phyloP scores from a whole-genome alignment of 2,329 filamentous ascomycete species.

The Chaetomium olivaceum region DNA sequence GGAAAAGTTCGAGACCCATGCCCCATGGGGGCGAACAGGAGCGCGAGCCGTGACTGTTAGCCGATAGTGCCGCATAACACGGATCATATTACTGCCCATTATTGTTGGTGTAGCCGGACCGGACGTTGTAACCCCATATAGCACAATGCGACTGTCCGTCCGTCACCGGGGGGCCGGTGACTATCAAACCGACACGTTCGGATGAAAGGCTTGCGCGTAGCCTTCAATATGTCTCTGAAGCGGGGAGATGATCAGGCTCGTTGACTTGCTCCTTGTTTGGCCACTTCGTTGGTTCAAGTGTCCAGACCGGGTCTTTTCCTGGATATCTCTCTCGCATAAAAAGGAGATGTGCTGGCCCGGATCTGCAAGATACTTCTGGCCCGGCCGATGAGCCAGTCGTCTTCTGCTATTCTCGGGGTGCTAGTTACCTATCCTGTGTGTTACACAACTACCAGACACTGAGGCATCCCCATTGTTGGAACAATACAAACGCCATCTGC shows the following conservation, averaged over 20 bases:
- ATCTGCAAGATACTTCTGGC: neutral
- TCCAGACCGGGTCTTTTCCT: neutral
- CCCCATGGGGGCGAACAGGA: slow-evolving; percentile 12
- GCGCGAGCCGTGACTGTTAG: slow-evolving; percentile 28
- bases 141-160: slow-evolving; percentile 23
- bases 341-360: slow-evolving; percentile 19
- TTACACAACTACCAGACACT: slow-evolving; percentile 23
- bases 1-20: slow-evolving; percentile 22
- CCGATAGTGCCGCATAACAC: slow-evolving; percentile 22
- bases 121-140: slow-evolving; percentile 25
- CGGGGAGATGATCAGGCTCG: slow-evolving; percentile 2
- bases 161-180: slow-evolving; percentile 15
- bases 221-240: slow-evolving; percentile 14
- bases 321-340: slow-evolving; percentile 29
- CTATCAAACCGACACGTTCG: slow-evolving; percentile 23
- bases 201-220: slow-evolving; percentile 14
- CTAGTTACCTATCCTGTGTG: slow-evolving; percentile 1
- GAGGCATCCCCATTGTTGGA: slow-evolving; percentile 19
- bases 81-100: slow-evolving; percentile 28
- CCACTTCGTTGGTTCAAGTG: neutral
- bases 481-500: slow-evolving; percentile 10
- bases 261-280: neutral
- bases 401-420: slow-evolving; percentile 19
- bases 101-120: slow-evolving; percentile 26
- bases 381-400: slow-evolving; percentile 17